Conservation (phyloP, 2,329 filamentous ascomycete species). For the Ceratocystis alfenasii region DNA sequence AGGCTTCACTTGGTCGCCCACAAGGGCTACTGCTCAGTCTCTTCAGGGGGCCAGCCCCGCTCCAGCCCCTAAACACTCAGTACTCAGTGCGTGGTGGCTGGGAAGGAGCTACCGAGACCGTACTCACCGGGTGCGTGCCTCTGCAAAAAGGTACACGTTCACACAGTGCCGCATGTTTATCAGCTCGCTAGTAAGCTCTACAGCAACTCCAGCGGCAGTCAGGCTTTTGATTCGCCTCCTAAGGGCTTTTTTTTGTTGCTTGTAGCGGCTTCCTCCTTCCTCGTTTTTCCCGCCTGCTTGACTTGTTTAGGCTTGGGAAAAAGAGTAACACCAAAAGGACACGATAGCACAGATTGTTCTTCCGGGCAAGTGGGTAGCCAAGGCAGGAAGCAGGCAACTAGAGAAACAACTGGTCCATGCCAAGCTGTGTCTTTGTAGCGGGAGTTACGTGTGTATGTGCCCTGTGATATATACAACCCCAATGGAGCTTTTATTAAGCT, state of each 20-base stretch:
- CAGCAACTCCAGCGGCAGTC: constrained; percentile 5
- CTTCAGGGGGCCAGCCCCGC: constrained; percentile 20
- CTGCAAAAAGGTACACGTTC: constrained; percentile 18
- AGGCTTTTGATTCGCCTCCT: constrained; percentile 3
- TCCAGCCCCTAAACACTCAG: constrained; percentile 14
- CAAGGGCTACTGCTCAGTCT: constrained; percentile 4
- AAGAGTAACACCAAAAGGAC: constrained; percentile 14
- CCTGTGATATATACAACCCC: neutral
- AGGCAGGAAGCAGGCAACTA: neutral
- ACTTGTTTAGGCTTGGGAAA: neutral
- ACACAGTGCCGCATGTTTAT: constrained; percentile 14
- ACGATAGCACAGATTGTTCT: constrained; percentile 15
- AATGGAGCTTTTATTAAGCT: neutral
- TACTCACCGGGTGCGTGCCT: constrained; percentile 16
- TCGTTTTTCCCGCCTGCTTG: neutral
- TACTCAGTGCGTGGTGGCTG: constrained; percentile 23
- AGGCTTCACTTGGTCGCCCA: constrained; percentile 3
- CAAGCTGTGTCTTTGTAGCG: neutral
- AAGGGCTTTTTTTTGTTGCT: neutral
- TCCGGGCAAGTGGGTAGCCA: neutral
- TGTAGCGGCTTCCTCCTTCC: neutral
- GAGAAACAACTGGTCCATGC: neutral
- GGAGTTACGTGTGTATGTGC: neutral
- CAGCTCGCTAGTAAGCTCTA: constrained; percentile 6
- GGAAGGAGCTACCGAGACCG: constrained; percentile 15